Evolutionary conservation across 164 flowering plant species (phyloP).

Genomic region (Sedum album): DNA sequence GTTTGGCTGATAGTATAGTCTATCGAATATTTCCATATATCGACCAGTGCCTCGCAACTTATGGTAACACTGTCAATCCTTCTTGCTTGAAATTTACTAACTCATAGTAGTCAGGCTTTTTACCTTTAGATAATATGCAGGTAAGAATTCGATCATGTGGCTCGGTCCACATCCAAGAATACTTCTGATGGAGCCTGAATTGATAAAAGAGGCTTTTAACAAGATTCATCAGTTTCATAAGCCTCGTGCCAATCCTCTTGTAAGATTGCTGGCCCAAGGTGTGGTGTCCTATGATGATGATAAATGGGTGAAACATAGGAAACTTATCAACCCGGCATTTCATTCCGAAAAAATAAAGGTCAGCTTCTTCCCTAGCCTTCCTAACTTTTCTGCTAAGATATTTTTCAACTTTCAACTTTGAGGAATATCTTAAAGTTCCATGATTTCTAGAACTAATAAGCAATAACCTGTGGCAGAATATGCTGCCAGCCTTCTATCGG

Average conservation of each 20-base stretch:
- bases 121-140: constrained; percentile 18
- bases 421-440: no score
- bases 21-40: neutral
- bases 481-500: constrained; percentile 7
- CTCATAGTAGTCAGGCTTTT: neutral
- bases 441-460: neutral
- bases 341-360: constrained; percentile 49
- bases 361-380: neutral
- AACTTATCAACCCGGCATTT: constrained; percentile 47
- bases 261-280: constrained; percentile 16
- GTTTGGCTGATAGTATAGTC: neutral
- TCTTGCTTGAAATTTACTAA: neutral
- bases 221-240: constrained; percentile 22
- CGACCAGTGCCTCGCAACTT: neutral
- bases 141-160: constrained; percentile 34
- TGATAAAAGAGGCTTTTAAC: constrained; percentile 23
- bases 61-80: neutral
- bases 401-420: no score
- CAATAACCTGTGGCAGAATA: neutral
- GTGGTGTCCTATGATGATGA: constrained; percentile 25
- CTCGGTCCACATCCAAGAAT: constrained; percentile 28
- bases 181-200: constrained; percentile 29
- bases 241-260: constrained; percentile 15
- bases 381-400: neutral
- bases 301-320: constrained; percentile 46